Base-by-base conservation (phyloP, 225 moss, liverwort and hornwort genomes). In the Sphagnum contortum region DNA sequence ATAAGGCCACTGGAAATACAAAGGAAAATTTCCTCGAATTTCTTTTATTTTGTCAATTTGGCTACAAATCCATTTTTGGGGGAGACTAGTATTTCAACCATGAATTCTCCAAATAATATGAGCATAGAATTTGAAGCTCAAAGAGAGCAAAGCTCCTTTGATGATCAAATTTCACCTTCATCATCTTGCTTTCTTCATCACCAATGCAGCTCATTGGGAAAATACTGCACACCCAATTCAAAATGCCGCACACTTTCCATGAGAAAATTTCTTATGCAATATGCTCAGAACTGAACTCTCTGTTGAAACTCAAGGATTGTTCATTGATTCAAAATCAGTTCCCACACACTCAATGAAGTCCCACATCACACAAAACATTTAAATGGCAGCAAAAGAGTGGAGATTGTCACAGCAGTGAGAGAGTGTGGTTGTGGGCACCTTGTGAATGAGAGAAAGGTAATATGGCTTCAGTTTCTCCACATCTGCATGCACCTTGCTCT, bases 391-490 rank as follows among this genome's bases (percentile, higher is more conserved):
- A 46, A 47, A 3, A n/a, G 11, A 12, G 47, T 12, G 13, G 9
- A 62, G 11, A 46, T 45, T 1, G 47, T 4, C 7, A 3, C 50
- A 13, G 5, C 12, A 7, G 2, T 8, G 44, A 9, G 6, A 50
- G 14, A 48, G 9, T 3, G 9, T 8, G 12, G 10, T 10, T 49
- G 3, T 14, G 4, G 29, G 44, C 71, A 85, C 88, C 88, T 88
- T 88, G 2, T 71, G 58, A 64, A 86, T 80, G 50, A 89, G 83
- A 12, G 79, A 74, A 52, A 72, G 68, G n/a, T 86, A 89, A 69
- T 89, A 86, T 13, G 88, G 88, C 65, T 83, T 86, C 64, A 86
- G 78, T 59, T 71, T 72, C 57, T 86, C 86, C n/a, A 83, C 76
- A 55, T 85, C 83, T 9, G 86, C 70, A 10, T 69, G 7, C 10